These are phyloP conservation scores for Grosmannia serpens DNA, from an alignment of 2,329 filamentous ascomycete species.

Conservation along the genomic window DNA sequence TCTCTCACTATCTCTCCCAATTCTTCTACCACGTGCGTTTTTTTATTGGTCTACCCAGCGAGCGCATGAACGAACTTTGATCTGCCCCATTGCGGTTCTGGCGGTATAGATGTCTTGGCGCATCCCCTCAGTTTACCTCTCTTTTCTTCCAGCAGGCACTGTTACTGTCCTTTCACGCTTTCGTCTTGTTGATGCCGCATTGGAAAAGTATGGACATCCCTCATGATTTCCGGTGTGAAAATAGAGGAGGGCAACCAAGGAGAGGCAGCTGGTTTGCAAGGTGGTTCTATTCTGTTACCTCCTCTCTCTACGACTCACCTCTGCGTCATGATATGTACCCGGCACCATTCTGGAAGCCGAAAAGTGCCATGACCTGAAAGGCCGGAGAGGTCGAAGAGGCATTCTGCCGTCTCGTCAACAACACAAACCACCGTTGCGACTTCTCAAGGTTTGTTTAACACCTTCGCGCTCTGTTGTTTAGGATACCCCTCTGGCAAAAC, in stretches of 20 bases:
- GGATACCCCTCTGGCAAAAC: neutral
- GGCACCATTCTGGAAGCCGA: neutral
- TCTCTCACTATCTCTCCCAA: neutral
- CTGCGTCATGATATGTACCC: neutral
- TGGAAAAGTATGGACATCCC: slow-evolving; percentile 1
- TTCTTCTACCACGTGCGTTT: neutral
- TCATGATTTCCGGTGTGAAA: neutral
- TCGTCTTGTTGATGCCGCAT: neutral
- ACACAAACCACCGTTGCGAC: neutral
- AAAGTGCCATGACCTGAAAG: neutral
- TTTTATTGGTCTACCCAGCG: neutral
- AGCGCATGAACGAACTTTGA: neutral
- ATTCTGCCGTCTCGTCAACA: neutral
- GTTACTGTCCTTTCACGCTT: neutral
- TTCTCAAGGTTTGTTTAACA: neutral
- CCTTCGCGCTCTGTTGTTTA: neutral
- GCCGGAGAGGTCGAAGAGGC: neutral
- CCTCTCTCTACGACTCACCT: neutral
- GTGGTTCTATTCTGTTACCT: neutral
- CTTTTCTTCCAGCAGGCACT: neutral
- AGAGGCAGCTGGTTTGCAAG: neutral
- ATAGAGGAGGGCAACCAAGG: neutral
- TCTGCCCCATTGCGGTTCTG: neutral
- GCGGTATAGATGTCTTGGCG: neutral
- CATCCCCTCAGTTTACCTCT: neutral